Evolutionary conservation across 108 stramenopile species (phyloP).

Genomic region (Phaeodactylum tricornutum): DNA sequence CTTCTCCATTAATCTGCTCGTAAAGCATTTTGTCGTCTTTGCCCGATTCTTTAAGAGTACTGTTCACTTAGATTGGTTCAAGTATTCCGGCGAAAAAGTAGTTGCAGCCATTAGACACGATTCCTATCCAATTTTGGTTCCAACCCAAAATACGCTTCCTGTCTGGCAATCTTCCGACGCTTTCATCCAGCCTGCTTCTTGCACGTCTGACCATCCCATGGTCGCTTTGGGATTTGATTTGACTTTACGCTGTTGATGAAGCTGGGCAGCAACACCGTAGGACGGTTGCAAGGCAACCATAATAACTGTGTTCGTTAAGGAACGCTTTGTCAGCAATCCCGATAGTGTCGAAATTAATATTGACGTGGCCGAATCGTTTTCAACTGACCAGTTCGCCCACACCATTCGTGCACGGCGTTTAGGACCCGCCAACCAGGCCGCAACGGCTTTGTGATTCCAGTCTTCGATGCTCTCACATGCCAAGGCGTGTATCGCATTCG

Average conservation of each 20-base stretch:
- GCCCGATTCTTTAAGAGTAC: no score
- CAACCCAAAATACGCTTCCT: slow-evolving; percentile 50
- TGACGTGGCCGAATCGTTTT: slow-evolving; percentile 10
- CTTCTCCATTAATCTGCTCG: not conserved
- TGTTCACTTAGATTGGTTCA: no score
- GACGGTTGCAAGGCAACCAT: slow-evolving; percentile 53
- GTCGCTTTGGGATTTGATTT: slow-evolving; percentile 39
- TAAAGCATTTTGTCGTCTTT: no score
- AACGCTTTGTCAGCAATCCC: slow-evolving; percentile 1
- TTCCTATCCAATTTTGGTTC: no score
- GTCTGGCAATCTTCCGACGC: slow-evolving; percentile 20
- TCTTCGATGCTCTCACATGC: slow-evolving; percentile 34
- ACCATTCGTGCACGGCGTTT: slow-evolving; percentile 43
- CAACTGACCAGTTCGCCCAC: slow-evolving; percentile 43
- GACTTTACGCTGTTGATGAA: slow-evolving; percentile 23
- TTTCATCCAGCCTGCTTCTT: slow-evolving; percentile 33
- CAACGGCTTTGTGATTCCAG: slow-evolving; percentile 49
- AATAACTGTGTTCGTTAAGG: slow-evolving; percentile 19
- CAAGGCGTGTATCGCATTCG: slow-evolving; percentile 50
- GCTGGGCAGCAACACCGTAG: slow-evolving; percentile 20
- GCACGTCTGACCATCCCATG: slow-evolving; percentile 34
- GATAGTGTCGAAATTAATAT: slow-evolving; percentile 23
- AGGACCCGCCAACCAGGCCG: slow-evolving; percentile 44
- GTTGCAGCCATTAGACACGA: no score
- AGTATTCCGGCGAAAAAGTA: no score